A percentile compares a stretch with the other conserved stretches of the same genome.
phyloP scores from a whole-genome alignment of 495 filamentous ascomycete species.

The Neurospora cerealis region DNA sequence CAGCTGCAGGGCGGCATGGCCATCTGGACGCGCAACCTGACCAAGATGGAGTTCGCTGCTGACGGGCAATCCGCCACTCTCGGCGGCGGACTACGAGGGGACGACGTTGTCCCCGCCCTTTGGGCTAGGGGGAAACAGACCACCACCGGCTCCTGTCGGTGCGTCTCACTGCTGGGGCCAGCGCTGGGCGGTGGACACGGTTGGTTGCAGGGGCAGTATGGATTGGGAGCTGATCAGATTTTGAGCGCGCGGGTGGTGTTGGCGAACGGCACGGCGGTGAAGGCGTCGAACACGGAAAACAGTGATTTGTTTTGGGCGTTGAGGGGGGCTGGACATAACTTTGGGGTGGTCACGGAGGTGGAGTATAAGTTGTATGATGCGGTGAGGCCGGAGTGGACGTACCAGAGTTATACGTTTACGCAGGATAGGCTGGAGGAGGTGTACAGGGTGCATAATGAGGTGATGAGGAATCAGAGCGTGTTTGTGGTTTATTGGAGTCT shows the following conservation, averaged over 20 bases:
- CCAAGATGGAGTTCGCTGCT: slow-evolving; percentile 25
- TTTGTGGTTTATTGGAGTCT: slow-evolving; percentile 36
- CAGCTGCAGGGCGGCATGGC: slow-evolving; percentile 35
- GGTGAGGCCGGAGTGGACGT: slow-evolving; percentile 26
- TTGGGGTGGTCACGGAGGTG: slow-evolving; percentile 46
- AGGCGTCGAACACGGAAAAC: slow-evolving; percentile 15
- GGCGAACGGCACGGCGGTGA: slow-evolving; percentile 40
- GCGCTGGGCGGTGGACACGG: slow-evolving; percentile 54
- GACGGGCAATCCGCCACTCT: slow-evolving; percentile 37
- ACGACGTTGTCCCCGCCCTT: slow-evolving; percentile 19
- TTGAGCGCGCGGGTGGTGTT: slow-evolving; percentile 43
- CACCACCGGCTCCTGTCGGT: slow-evolving; percentile 45
- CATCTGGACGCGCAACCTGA: slow-evolving; percentile 36
- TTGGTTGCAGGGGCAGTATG: slow-evolving; percentile 45
- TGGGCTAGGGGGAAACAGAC: slow-evolving; percentile 26
- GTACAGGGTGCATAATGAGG: slow-evolving; percentile 30
- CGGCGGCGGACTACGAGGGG: slow-evolving; percentile 34
- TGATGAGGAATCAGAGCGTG: slow-evolving; percentile 23
- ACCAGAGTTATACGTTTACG: slow-evolving; percentile 33
- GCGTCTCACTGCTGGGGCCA: slow-evolving; percentile 40
- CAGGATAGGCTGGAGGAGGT: slow-evolving; percentile 41
- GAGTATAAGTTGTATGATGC: slow-evolving; percentile 38
- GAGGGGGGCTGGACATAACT: slow-evolving; percentile 51
- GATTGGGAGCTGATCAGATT: slow-evolving; percentile 48
- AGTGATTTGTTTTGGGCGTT: slow-evolving; percentile 47